These are phyloP conservation scores for Cercospora nicotianae DNA, from an alignment of 2,329 filamentous ascomycete species.

Conservation along the genomic window DNA sequence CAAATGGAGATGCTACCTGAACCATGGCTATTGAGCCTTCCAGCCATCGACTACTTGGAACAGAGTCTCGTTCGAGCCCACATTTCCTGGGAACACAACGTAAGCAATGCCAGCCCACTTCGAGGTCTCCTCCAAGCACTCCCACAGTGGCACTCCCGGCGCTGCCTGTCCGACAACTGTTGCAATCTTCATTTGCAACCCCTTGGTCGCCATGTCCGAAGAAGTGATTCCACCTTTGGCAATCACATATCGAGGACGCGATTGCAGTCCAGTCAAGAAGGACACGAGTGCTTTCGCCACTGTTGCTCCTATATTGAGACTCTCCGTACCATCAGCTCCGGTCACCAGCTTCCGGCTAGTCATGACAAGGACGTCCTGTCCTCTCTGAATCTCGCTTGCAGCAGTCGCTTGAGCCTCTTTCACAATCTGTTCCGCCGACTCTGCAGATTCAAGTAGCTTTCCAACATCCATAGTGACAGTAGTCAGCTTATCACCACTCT, in stretches of 20 bases:
- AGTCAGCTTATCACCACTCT: constrained; percentile 45
- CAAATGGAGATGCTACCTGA: constrained; percentile 3
- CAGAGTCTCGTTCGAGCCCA: constrained; percentile 52
- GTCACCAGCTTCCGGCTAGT: constrained; percentile 57
- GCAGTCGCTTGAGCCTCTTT: constrained; percentile 41
- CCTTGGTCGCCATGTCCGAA: constrained; percentile 60
- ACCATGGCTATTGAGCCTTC: constrained; percentile 19
- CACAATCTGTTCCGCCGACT: constrained; percentile 41
- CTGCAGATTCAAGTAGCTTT: constrained; percentile 47
- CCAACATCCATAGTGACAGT: constrained; percentile 53
- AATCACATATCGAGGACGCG: constrained; percentile 57
- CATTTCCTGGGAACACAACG: constrained; percentile 61
- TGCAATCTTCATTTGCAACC: constrained; percentile 55
- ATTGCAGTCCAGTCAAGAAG: constrained; percentile 50
- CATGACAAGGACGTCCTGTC: constrained; percentile 60
- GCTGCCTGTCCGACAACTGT: constrained; percentile 59
- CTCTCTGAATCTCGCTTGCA: constrained; percentile 40
- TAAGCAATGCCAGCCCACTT: constrained; percentile 56
- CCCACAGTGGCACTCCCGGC: constrained; percentile 59
- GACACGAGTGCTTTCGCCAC: constrained; percentile 55
- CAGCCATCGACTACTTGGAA: constrained; percentile 49
- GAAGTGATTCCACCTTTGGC: constrained; percentile 62
- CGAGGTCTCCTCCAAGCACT: constrained; percentile 55
- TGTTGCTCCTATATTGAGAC: constrained; percentile 55
- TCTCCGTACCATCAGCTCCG: constrained; percentile 52